Percentiles rank a stretch among this genome's conserved stretches.
phyloP scores from a whole-genome alignment of 208 protist genomes.

The Acanthamoeba healyi region DNA sequence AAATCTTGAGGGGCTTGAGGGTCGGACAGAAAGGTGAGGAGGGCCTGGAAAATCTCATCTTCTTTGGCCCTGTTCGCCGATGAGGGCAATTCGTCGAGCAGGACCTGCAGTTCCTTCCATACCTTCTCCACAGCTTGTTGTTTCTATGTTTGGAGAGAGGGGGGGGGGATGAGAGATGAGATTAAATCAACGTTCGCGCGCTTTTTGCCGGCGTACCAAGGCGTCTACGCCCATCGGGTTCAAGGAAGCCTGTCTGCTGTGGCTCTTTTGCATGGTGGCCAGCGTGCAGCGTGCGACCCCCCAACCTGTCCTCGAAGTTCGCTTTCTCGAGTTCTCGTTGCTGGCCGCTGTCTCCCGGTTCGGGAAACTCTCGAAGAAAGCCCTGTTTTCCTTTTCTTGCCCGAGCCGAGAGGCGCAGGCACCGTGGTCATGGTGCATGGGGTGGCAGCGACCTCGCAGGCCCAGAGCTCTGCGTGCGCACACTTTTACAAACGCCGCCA shows the following conservation, averaged over 20 bases:
- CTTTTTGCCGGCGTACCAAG: neutral
- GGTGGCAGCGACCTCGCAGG: no score
- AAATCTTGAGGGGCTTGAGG: slow-evolving; percentile 37
- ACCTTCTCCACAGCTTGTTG: slow-evolving; percentile 45
- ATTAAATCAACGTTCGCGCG: no score
- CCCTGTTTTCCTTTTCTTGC: no score
- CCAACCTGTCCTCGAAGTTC: no score
- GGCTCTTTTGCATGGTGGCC: slow-evolving; percentile 40
- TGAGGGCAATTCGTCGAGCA: slow-evolving; percentile 17
- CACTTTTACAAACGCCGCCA: no score
- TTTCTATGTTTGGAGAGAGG: slow-evolving; percentile 5
- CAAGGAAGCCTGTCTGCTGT: neutral
- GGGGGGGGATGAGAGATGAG: neutral
- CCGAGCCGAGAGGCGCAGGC: no score
- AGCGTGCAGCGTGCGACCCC: no score
- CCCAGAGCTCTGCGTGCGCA: no score
- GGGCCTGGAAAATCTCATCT: slow-evolving; percentile 34
- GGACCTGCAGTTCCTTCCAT: slow-evolving; percentile 13
- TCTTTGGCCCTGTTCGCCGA: neutral
- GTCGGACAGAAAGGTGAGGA: neutral
- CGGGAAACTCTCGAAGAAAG: no score
- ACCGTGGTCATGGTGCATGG: no score
- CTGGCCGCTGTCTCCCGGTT: no score
- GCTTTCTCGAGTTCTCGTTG: no score
- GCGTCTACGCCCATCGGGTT: slow-evolving; percentile 27